A percentile compares a stretch with the other conserved stretches of the same genome.
These are phyloP conservation scores for Tuber magnatum DNA, from an alignment of 495 filamentous ascomycete species.

Conservation along the genomic window DNA sequence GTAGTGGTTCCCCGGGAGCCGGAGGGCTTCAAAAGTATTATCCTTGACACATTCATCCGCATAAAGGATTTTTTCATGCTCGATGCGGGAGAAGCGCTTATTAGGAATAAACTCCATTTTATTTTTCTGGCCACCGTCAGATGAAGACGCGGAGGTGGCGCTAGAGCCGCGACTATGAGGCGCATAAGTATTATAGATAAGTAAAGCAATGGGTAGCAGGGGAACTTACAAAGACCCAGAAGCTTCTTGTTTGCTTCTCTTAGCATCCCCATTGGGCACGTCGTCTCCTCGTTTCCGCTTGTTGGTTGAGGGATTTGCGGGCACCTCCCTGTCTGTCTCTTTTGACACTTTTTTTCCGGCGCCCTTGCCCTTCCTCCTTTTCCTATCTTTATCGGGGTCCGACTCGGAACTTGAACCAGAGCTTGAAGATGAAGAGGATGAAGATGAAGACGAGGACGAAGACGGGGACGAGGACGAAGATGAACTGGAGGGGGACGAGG, in stretches of 20 bases:
- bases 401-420: conserved; percentile 24
- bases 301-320: conserved; percentile 40
- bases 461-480: conserved; percentile 42
- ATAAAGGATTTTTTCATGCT: conserved; percentile 54
- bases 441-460: conserved; percentile 47
- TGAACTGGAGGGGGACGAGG: conserved; percentile 36
- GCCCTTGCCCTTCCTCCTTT: conserved; percentile 38
- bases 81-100: conserved; percentile 59
- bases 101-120: conserved; percentile 51
- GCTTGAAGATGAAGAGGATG: conserved; percentile 42
- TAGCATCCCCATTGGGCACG: conserved; percentile 46
- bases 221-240: conserved; percentile 35
- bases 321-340: conserved; percentile 8
- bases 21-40: conserved; percentile 43
- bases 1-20: conserved; percentile 65
- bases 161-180: conserved; percentile 35
- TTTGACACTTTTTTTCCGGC: conserved; percentile 23
- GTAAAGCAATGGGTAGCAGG: conserved; percentile 23
- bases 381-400: conserved; percentile 28
- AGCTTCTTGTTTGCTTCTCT: conserved; percentile 23
- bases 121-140: conserved; percentile 42
- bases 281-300: conserved; percentile 43
- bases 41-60: conserved; percentile 42
- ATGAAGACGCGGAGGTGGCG: conserved; percentile 9
- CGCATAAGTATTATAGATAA: conserved; percentile 16